These are phyloP conservation scores for Starmerella gropengiesseri DNA, from an alignment of 805 yeast genomes.

Conservation along the genomic window DNA sequence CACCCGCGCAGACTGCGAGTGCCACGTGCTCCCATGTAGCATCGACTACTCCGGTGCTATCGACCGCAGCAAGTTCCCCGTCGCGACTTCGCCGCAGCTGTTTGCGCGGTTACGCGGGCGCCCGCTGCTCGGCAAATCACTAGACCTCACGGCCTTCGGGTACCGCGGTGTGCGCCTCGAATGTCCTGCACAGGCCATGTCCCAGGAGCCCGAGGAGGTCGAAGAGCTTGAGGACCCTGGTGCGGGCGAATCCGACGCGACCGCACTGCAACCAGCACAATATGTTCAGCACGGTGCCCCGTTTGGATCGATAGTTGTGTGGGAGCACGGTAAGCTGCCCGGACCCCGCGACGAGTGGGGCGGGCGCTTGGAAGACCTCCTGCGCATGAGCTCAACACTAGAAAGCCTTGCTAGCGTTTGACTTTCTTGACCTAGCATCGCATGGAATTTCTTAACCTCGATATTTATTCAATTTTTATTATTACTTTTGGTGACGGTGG, in stretches of 20 bases:
- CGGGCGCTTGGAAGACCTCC: conserved; percentile 16
- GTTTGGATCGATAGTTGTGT: conserved; percentile 14
- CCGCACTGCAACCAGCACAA: background rate
- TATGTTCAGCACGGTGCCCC: background rate
- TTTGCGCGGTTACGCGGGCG: conserved; percentile 20
- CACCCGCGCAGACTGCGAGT: background rate
- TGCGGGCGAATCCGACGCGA: too few species aligned
- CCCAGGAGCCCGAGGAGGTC: conserved; percentile 15
- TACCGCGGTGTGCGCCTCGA: conserved; percentile 18
- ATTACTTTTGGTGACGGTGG: background rate
- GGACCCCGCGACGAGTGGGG: conserved; percentile 18
- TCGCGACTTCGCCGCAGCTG: background rate
- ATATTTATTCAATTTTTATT: too few species aligned
- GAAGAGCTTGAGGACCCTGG: background rate
- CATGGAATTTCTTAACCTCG: conserved; percentile 2
- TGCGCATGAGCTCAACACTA: conserved; percentile 41
- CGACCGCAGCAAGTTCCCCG: conserved; percentile 13
- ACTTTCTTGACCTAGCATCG: conserved; percentile 99
- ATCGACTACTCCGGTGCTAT: conserved; percentile 17
- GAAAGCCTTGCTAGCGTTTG: conserved; percentile 84
- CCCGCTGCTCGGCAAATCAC: conserved; percentile 17
- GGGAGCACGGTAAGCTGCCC: conserved; percentile 21
- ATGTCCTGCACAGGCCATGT: conserved; percentile 16
- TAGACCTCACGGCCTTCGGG: conserved; percentile 16
- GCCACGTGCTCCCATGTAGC: conserved; percentile 22